These are phyloP conservation scores for Gautieria morchelliformis DNA, from an alignment of 768 basidiomycete species.

Conservation along the genomic window DNA sequence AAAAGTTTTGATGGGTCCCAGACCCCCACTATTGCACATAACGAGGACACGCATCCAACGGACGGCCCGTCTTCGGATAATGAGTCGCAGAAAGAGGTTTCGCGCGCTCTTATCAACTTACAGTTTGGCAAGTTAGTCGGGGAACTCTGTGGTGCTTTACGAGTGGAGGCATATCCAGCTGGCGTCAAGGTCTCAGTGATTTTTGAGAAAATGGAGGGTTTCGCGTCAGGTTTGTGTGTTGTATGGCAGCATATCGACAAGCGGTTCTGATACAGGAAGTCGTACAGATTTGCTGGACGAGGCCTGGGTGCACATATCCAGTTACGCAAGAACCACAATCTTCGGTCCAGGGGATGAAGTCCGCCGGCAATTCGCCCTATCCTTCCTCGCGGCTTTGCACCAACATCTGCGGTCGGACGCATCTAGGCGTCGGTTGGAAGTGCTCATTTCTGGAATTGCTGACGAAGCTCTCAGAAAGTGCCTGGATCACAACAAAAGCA, in stretches of 20 bases:
- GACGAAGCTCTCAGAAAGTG: neutral
- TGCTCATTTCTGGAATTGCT: neutral
- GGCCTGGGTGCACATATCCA: constrained; percentile 22
- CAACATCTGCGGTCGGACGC: neutral
- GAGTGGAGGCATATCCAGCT: constrained; percentile 35
- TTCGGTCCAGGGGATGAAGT: neutral
- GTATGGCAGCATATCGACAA: neutral
- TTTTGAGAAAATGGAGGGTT: constrained; percentile 20
- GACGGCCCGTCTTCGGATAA: neutral
- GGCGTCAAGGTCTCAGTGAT: constrained; percentile 36
- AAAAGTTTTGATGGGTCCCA: neutral
- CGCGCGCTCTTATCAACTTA: constrained; percentile 28
- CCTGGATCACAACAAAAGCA: neutral
- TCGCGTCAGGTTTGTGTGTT: constrained; percentile 19
- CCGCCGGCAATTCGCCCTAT: neutral
- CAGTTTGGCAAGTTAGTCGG: constrained; percentile 42
- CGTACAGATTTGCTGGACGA: constrained; percentile 33
- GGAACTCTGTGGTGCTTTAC: constrained; percentile 35
- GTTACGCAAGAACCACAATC: neutral
- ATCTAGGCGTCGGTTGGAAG: neutral
- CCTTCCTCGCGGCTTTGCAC: neutral
- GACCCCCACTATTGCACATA: neutral
- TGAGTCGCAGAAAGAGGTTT: constrained; percentile 6
- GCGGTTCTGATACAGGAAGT: neutral
- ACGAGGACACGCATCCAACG: neutral